phyloP scores from a whole-genome alignment of 305 asterid species.

The Fraxinus paxiana region DNA sequence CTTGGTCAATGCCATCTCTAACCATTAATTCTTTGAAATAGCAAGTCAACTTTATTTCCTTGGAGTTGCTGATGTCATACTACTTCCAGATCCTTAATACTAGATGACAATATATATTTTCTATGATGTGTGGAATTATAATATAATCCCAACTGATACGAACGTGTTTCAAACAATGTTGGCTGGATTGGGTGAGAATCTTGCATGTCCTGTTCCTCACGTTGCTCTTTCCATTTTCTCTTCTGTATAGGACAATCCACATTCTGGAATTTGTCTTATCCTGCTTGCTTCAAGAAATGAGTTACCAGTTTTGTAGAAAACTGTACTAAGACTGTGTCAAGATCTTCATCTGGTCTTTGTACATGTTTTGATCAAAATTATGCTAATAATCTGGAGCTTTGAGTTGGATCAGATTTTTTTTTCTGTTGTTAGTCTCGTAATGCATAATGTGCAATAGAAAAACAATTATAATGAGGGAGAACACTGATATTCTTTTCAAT shows the following conservation, averaged over 20 bases:
- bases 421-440: background rate
- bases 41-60: background rate
- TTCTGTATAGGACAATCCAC: background rate
- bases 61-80: background rate
- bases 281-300: background rate
- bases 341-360: constrained; percentile 1
- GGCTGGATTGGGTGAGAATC: constrained; percentile 12
- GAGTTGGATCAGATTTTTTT: background rate
- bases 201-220: background rate
- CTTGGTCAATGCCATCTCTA: background rate
- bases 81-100: background rate
- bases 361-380: background rate
- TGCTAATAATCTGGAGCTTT: background rate
- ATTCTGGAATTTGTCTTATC: background rate
- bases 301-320: background rate
- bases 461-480: background rate
- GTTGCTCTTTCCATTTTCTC: background rate
- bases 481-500: background rate
- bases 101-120: background rate
- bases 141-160: background rate
- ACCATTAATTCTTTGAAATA: background rate
- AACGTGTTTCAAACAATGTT: constrained; percentile 1
- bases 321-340: constrained; percentile 9
- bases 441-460: background rate
- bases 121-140: background rate